A percentile compares a stretch with the other conserved stretches of the same genome.
These are phyloP conservation scores for Petunia axillaris DNA, from an alignment of 257 asterid genomes.

Conservation along the genomic window DNA sequence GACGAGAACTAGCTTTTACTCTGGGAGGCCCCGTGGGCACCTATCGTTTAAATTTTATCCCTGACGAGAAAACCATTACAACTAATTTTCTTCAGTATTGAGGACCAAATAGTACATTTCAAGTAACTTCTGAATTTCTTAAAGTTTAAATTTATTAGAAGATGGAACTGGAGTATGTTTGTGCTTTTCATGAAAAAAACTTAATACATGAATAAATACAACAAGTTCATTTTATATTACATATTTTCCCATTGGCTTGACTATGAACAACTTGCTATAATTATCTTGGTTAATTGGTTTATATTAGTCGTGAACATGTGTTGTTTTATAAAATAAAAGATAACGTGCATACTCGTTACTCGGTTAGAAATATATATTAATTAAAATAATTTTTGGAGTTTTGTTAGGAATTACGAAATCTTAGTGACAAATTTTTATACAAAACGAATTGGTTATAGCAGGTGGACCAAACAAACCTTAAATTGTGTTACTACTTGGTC, in stretches of 20 bases:
- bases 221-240: slow-evolving; percentile 5
- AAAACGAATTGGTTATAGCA: neutral
- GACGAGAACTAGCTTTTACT: too few relatives aligned
- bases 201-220: neutral
- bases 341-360: slow-evolving; percentile 23
- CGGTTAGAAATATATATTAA: slow-evolving; percentile 2
- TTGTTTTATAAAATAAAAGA: neutral
- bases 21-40: too few relatives aligned
- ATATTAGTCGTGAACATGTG: slow-evolving; percentile 18
- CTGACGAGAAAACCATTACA: neutral
- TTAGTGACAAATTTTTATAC: neutral
- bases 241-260: neutral
- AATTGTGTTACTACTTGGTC: slow-evolving; percentile 19
- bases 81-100: neutral
- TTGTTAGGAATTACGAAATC: neutral
- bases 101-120: neutral
- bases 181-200: neutral
- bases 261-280: slow-evolving; percentile 21
- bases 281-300: slow-evolving; percentile 18
- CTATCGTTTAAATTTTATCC: too few relatives aligned
- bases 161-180: neutral
- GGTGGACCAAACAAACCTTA: slow-evolving; percentile 9
- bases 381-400: neutral
- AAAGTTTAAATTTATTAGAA: neutral
- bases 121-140: neutral